phyloP scores from a whole-genome alignment of 2,329 filamentous ascomycete genomes.

The Intubia oerlemansii region DNA sequence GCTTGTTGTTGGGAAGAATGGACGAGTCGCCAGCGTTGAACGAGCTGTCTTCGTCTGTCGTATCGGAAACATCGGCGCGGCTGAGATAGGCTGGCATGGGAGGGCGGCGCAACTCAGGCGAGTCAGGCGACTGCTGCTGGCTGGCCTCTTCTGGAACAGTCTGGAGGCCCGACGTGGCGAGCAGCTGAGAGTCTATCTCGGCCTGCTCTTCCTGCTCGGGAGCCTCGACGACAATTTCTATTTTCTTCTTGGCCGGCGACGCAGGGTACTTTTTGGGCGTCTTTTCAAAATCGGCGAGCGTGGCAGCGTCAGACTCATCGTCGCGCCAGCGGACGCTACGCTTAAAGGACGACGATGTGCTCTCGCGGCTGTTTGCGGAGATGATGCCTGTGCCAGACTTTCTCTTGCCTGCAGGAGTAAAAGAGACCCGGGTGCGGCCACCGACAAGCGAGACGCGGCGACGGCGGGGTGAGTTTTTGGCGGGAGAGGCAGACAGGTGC shows the following conservation, averaged over 20 bases:
- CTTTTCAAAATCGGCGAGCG: constrained; percentile 75
- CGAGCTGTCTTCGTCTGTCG: constrained; percentile 3
- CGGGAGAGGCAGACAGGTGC: constrained; percentile 35
- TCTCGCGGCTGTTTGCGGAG: constrained; percentile 2
- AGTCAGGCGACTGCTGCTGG: constrained; percentile 12
- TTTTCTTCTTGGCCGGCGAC: constrained; percentile 27
- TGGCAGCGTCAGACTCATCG: constrained; percentile 63
- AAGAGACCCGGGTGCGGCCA: constrained; percentile 48
- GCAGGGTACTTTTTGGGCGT: constrained; percentile 57
- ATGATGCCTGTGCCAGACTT: no score
- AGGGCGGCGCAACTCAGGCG: constrained; percentile 21
- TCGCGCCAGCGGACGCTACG: constrained; percentile 81
- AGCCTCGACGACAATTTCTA: constrained; percentile 1
- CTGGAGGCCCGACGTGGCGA: constrained; percentile 3
- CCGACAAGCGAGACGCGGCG: constrained; percentile 38
- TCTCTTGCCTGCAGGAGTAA: constrained; percentile 67
- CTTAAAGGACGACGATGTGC: constrained; percentile 26
- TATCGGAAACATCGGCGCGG: constrained; percentile 3
- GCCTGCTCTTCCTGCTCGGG: not conserved
- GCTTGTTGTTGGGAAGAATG: constrained; percentile 22
- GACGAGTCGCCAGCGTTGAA: constrained; percentile 19
- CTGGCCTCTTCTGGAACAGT: constrained; percentile 3
- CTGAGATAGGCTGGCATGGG: constrained; percentile 3
- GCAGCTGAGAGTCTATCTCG: not conserved
- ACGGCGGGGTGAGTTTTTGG: constrained; percentile 61